Percentiles rank a stretch among this genome's conserved stretches.
phyloP scores from a whole-genome alignment of 768 basidiomycete species.

The Coprinellus micaceus region DNA sequence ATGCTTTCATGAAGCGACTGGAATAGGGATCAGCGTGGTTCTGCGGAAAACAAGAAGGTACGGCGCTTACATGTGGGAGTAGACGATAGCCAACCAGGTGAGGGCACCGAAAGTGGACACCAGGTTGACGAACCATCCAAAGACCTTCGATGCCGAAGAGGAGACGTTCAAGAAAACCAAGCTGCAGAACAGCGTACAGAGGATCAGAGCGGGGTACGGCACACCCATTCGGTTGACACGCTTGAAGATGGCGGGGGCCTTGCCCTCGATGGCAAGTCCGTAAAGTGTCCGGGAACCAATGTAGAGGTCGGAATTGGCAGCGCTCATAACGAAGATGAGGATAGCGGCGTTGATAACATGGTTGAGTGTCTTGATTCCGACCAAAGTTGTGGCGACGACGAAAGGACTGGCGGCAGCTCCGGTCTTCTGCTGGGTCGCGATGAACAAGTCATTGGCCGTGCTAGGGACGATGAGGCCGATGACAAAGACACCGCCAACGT shows the following conservation, averaged over 20 bases:
- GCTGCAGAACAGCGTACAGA: constrained; percentile 53
- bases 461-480: constrained; percentile 70
- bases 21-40: not conserved
- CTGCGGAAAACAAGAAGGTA: not conserved
- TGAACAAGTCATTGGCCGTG: constrained; percentile 45
- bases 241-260: constrained; percentile 43
- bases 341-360: constrained; percentile 66
- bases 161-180: constrained; percentile 58
- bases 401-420: constrained; percentile 65
- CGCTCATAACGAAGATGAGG: constrained; percentile 61
- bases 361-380: constrained; percentile 55
- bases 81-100: constrained; percentile 52
- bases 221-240: constrained; percentile 44
- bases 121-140: constrained; percentile 47
- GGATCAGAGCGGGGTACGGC: constrained; percentile 47
- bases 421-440: constrained; percentile 41
- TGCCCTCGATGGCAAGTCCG: constrained; percentile 47
- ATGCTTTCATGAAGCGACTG: constrained; percentile 44
- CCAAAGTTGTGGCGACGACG: constrained; percentile 48
- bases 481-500: constrained; percentile 67
- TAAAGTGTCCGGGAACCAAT: constrained; percentile 48
- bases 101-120: constrained; percentile 46
- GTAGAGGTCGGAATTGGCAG: constrained; percentile 62
- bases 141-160: constrained; percentile 45
- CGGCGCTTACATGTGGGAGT: constrained; percentile 52